Percentiles rank a stretch among this genome's conserved stretches.
Conservation (phyloP, 164 flowering plant species). For the Echeveria elegans region DNA sequence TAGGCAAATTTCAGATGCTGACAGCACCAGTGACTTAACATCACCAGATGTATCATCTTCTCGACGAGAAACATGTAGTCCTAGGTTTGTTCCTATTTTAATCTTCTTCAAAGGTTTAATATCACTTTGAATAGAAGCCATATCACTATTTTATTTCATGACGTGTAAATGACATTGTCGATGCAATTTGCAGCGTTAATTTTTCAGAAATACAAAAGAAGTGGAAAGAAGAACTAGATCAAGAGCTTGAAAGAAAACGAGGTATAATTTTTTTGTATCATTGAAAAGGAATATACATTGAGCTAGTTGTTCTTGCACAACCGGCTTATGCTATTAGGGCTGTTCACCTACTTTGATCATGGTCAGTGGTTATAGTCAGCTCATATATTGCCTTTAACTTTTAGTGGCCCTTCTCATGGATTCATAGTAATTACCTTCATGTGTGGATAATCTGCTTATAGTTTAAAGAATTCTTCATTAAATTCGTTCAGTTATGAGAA, state of each 20-base stretch:
- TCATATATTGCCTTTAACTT: not conserved
- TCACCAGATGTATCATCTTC: conserved; percentile 22
- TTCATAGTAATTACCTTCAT: not conserved
- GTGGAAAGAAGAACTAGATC: conserved; percentile 53
- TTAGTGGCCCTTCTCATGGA: not conserved
- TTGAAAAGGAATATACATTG: not conserved
- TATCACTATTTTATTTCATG: not conserved
- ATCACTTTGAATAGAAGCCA: not conserved
- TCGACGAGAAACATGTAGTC: conserved; percentile 25
- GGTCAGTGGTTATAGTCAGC: not conserved
- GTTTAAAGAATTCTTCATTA: not conserved
- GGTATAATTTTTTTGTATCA: conserved; percentile 15
- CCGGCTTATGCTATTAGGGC: not conserved
- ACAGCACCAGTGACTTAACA: conserved; percentile 17
- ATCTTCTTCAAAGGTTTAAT: not conserved
- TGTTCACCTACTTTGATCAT: not conserved
- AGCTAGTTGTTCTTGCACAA: not conserved
- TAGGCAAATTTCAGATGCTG: conserved; percentile 17
- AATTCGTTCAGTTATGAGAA: not conserved
- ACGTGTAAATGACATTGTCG: not conserved
- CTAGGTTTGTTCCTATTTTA: conserved; percentile 20
- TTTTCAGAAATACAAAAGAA: conserved; percentile 36
- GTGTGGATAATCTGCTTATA: not conserved
- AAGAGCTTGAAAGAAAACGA: conserved; percentile 44
- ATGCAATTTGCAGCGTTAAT: conserved; percentile 15